Percentiles rank a stretch among this genome's conserved stretches.
These are phyloP conservation scores for Reutealis trisperma DNA, from an alignment of 345 rosid species.

Conservation along the genomic window DNA sequence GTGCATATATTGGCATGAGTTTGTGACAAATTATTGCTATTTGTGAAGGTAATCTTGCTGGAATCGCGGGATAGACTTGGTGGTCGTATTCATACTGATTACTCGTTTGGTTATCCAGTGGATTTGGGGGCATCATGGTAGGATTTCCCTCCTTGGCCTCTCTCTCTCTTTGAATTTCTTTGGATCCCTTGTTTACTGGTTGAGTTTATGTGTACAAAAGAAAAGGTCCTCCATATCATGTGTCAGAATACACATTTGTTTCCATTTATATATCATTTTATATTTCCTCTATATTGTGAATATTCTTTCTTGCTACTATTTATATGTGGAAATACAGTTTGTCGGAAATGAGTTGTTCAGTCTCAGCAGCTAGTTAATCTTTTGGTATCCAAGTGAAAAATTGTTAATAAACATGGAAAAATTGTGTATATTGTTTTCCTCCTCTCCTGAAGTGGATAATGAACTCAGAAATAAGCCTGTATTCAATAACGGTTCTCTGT, in stretches of 20 bases:
- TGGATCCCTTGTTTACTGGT: neutral
- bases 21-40: neutral
- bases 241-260: neutral
- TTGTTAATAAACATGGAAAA: neutral
- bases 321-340: neutral
- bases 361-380: neutral
- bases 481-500: neutral
- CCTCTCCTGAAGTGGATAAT: neutral
- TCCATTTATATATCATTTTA: neutral
- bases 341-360: neutral
- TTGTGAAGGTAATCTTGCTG: constrained; percentile 62
- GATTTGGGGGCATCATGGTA: constrained; percentile 98
- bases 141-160: neutral
- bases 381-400: neutral
- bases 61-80: constrained; percentile 91
- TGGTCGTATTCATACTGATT: constrained; percentile 89
- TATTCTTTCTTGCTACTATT: neutral
- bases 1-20: neutral
- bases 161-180: neutral
- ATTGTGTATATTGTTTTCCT: neutral
- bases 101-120: constrained; percentile 87
- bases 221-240: neutral
- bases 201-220: neutral
- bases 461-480: neutral
- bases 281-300: too few relatives aligned